Percentiles rank a stretch among this genome's conserved stretches.
phyloP scores from a whole-genome alignment of 2,329 filamentous ascomycete genomes.

The Davidsoniella eucalypti region DNA sequence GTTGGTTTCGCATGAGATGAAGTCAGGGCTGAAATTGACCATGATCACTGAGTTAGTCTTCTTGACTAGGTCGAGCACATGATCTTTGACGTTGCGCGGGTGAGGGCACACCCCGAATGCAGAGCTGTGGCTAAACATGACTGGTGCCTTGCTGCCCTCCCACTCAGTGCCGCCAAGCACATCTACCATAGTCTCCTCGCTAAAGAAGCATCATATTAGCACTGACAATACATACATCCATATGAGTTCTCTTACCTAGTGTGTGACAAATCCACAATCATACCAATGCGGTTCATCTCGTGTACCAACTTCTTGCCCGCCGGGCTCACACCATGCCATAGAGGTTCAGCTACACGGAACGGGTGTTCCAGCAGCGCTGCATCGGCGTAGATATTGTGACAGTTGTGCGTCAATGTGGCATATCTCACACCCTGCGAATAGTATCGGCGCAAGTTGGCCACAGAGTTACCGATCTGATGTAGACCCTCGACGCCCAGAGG shows the following conservation, averaged over 20 bases:
- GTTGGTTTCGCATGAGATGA: slow-evolving; percentile 56
- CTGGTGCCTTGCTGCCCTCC: slow-evolving; percentile 59
- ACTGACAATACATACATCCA: background rate
- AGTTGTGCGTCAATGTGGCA: slow-evolving; percentile 81
- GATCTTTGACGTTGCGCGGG: slow-evolving; percentile 77
- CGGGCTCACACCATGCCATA: slow-evolving; percentile 56
- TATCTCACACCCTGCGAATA: slow-evolving; percentile 71
- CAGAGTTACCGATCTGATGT: slow-evolving; percentile 82
- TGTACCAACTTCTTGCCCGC: slow-evolving; percentile 51
- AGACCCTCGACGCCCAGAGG: slow-evolving; percentile 73
- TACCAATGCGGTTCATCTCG: slow-evolving; percentile 89
- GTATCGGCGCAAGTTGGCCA: slow-evolving; percentile 58
- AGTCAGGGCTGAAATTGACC: slow-evolving; percentile 76
- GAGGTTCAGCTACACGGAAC: slow-evolving; percentile 33
- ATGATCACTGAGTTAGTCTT: slow-evolving; percentile 62
- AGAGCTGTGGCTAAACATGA: slow-evolving; percentile 82
- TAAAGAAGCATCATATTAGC: slow-evolving; percentile 13
- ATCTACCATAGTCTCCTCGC: slow-evolving; percentile 70
- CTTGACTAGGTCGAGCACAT: slow-evolving; percentile 63
- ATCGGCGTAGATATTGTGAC: slow-evolving; percentile 79
- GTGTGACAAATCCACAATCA: slow-evolving; percentile 85
- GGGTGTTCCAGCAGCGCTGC: slow-evolving; percentile 51
- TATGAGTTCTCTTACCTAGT: slow-evolving; percentile 21
- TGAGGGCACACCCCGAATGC: slow-evolving; percentile 70
- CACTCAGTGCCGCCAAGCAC: slow-evolving; percentile 51